Evolutionary conservation across 768 basidiomycete genomes (phyloP).

Genomic region (Russula virescens): DNA sequence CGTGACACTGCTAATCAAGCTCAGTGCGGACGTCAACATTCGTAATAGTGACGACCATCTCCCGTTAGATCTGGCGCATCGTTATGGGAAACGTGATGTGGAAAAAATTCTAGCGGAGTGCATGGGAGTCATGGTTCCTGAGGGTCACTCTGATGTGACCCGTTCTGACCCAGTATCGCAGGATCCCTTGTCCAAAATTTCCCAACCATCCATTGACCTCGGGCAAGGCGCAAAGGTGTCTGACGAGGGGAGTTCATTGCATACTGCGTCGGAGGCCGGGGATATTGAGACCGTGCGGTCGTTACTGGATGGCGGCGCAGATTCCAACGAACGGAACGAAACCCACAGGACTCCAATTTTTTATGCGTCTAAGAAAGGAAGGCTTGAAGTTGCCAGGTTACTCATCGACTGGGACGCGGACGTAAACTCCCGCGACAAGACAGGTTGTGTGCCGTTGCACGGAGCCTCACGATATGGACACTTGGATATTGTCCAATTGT

Average conservation of each 20-base stretch:
- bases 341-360: background rate
- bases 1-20: background rate
- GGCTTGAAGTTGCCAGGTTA: background rate
- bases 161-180: background rate
- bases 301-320: background rate
- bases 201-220: too few relatives aligned
- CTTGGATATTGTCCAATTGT: background rate
- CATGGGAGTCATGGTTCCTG: background rate
- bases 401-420: background rate
- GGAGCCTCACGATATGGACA: background rate
- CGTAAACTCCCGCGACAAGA: background rate
- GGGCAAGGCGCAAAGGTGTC: background rate
- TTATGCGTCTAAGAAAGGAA: background rate
- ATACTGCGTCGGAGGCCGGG: background rate
- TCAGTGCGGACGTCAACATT: background rate
- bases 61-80: background rate
- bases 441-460: background rate
- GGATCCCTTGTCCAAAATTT: too few relatives aligned
- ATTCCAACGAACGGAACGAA: background rate
- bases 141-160: too few relatives aligned
- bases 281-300: background rate
- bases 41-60: background rate
- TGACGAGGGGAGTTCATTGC: background rate
- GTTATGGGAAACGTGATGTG: background rate
- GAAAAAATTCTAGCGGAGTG: background rate